Base-by-base conservation (phyloP, 2,329 filamentous ascomycete genomes). In the Exophiala phaeomuriformis region DNA sequence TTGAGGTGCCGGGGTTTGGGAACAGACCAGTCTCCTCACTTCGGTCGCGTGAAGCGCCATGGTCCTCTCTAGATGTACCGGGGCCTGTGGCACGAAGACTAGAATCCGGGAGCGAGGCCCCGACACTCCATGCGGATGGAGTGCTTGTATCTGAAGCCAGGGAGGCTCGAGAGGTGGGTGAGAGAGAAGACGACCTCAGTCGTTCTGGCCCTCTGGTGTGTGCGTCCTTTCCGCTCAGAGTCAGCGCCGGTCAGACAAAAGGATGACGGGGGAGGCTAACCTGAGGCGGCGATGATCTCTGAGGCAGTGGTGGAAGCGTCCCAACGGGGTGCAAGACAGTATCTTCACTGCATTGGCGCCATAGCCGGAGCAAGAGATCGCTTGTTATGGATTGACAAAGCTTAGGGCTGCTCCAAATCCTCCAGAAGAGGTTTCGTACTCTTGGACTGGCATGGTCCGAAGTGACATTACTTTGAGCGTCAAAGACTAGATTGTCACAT, bases 341-440 rank as follows among this genome's bases (percentile, higher is more conserved):
- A 44, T 52, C 50, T 50, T 51, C 47, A 19, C 51, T 50, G 37
- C 60, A 61, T 30, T 41, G 55, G 19, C 51, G 46, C 56, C 77
- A 77, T 42, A 77, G 63, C 3, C 49, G 62, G 6, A 72, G 71
- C 51, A 78, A 61, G 6, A 64, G 69, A 7, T 66, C 65, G 19
- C 71, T 68, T 44, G 65, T 68, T 5, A 77, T 67, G 4, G 63
- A 66, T 9, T 63, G 58, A 12, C 65, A 64, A 9, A 75, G 66
- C 5, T 61, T 62, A 4, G 67, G 62, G 49, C 67, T 74, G 47
- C 73, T 67, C 74, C 73, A 77, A 57, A 78, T 72, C 49, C 76
- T 67, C 76, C 76, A 78, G 61, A 78, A 78, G 31, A 78, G 67
- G 61, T 77, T 76, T 53, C 77, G 73, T n/a, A 77, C 64, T 53